These are phyloP conservation scores for Boehmeria nivea DNA, from an alignment of 306 rosid genomes.

Conservation along the genomic window DNA sequence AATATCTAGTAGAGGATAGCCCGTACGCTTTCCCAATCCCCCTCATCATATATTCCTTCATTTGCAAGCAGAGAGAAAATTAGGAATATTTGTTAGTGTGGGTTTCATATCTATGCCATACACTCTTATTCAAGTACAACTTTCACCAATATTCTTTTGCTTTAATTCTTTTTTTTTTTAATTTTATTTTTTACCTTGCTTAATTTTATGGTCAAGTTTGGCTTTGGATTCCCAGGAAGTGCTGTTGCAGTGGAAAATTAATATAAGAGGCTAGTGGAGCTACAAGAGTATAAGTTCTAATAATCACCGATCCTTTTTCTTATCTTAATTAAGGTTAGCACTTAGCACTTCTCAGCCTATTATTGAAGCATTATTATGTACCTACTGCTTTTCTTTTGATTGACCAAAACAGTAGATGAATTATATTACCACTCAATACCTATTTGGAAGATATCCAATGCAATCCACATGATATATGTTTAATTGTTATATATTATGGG, in stretches of 20 bases:
- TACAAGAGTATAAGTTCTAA: no score
- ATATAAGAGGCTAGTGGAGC: no score
- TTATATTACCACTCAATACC: no score
- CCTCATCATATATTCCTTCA: no score
- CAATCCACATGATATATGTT: no score
- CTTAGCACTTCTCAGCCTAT: not conserved
- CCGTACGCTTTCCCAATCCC: no score
- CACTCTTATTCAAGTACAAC: not conserved
- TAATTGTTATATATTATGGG: no score
- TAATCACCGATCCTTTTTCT: not conserved
- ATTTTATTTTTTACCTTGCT: not conserved
- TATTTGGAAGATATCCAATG: not conserved
- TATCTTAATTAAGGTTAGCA: not conserved
- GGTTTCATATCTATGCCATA: not conserved
- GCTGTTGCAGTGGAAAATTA: no score
- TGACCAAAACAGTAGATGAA: not conserved
- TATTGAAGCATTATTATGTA: not conserved
- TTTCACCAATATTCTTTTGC: not conserved
- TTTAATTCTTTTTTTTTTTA: not conserved
- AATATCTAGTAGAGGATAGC: no score
- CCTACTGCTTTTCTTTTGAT: not conserved
- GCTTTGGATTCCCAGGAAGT: constrained; percentile 10
- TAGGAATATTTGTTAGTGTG: constrained; percentile 1
- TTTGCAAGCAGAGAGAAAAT: not conserved
- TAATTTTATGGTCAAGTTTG: not conserved